These are phyloP conservation scores for Stephania cephalantha DNA, from an alignment of 164 flowering plant species.

Conservation along the genomic window DNA sequence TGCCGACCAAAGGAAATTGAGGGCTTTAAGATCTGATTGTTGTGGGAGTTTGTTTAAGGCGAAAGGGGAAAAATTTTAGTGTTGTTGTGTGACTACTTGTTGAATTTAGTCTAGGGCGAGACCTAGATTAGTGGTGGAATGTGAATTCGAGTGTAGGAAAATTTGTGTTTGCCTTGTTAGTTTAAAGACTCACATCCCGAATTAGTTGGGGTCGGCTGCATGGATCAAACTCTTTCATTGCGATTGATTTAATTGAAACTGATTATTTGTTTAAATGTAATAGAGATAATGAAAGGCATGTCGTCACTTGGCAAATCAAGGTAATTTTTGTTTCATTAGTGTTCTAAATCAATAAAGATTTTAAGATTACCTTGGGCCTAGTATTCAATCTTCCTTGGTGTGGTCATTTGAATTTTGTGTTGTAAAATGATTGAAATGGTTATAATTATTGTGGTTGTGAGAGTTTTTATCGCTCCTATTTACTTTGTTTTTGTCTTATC, in stretches of 20 bases:
- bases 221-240: no score
- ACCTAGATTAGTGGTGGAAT: neutral
- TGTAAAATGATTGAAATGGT: no score
- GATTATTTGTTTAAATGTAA: neutral
- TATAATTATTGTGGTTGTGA: neutral
- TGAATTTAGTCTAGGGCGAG: neutral
- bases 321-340: neutral
- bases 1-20: neutral
- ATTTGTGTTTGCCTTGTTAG: no score
- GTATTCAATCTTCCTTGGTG: neutral
- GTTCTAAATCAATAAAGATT: no score
- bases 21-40: neutral
- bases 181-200: no score
- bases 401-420: neutral
- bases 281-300: neutral
- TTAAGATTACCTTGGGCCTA: neutral
- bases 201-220: no score
- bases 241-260: no score
- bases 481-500: neutral
- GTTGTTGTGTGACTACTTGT: neutral
- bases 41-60: neutral
- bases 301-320: neutral
- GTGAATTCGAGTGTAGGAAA: neutral
- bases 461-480: neutral
- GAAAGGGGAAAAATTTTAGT: neutral